Evolutionary conservation across 2,329 filamentous ascomycete species (phyloP).

Genomic region (Trichoderma harzianum): DNA sequence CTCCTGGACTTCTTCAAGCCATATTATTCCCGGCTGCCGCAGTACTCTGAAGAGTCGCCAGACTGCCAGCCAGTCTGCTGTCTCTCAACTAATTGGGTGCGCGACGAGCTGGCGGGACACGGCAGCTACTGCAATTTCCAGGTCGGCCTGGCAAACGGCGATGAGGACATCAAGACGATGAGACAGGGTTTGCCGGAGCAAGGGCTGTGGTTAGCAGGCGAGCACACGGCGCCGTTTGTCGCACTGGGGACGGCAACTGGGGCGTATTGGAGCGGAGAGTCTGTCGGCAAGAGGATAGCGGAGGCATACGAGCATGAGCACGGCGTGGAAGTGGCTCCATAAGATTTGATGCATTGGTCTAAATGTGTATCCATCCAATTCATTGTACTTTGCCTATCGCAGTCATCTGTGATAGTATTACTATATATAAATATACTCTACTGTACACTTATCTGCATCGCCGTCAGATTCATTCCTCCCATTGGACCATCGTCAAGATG

Average conservation of each 20-base stretch:
- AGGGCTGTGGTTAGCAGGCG: constrained; percentile 81
- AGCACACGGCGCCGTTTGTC: constrained; percentile 88
- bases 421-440: background rate
- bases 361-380: background rate
- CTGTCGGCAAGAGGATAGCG: constrained; percentile 63
- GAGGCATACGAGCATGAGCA: constrained; percentile 42
- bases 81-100: constrained; percentile 73
- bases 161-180: constrained; percentile 66
- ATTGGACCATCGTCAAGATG: background rate
- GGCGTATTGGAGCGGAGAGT: constrained; percentile 88
- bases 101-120: constrained; percentile 74
- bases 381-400: background rate
- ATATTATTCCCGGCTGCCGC: constrained; percentile 72
- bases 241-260: constrained; percentile 85
- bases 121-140: constrained; percentile 88
- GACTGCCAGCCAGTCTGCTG: constrained; percentile 61
- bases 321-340: constrained; percentile 27
- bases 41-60: constrained; percentile 53
- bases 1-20: constrained; percentile 69
- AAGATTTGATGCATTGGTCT: background rate
- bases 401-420: background rate
- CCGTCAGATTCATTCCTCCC: background rate
- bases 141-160: constrained; percentile 65
- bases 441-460: background rate
- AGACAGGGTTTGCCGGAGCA: constrained; percentile 60